These are phyloP conservation scores for Salmacisia buchloeana DNA, from an alignment of 1,284 basidiomycete species.

Conservation along the genomic window DNA sequence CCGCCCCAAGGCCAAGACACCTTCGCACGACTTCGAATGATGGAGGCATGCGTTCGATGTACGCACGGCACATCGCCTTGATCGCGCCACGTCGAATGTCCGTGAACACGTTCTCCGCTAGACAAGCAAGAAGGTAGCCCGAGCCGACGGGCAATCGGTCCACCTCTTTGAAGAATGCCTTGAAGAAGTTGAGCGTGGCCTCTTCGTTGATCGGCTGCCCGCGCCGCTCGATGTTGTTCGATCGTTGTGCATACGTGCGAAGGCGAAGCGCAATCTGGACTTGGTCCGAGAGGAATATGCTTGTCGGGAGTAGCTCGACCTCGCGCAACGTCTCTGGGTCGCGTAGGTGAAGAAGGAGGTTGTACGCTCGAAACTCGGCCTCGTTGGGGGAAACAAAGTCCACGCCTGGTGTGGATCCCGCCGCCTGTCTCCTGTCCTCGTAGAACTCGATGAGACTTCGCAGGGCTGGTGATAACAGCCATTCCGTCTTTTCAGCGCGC, in stretches of 20 bases:
- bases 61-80: constrained; percentile 54
- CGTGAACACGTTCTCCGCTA: constrained; percentile 56
- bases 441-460: constrained; percentile 89
- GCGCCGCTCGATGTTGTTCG: constrained; percentile 58
- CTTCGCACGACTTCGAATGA: neutral
- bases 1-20: neutral
- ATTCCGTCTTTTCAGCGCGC: neutral
- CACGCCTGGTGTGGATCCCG: neutral
- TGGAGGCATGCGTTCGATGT: constrained; percentile 51
- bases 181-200: constrained; percentile 59
- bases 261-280: constrained; percentile 77
- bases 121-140: constrained; percentile 56
- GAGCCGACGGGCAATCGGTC: constrained; percentile 42
- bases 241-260: constrained; percentile 71
- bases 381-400: constrained; percentile 69
- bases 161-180: constrained; percentile 57
- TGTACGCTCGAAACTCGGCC: constrained; percentile 92
- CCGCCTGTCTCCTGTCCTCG: constrained; percentile 59
- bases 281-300: constrained; percentile 67
- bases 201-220: constrained; percentile 53
- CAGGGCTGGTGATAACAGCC: constrained; percentile 54
- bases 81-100: constrained; percentile 56
- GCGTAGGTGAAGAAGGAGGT: constrained; percentile 81
- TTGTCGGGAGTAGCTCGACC: constrained; percentile 66
- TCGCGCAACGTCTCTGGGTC: constrained; percentile 71